Percentiles rank a stretch among this genome's conserved stretches.
These are phyloP conservation scores for Theobroma grandiflorum DNA, from an alignment of 441 rosid species.

Conservation along the genomic window DNA sequence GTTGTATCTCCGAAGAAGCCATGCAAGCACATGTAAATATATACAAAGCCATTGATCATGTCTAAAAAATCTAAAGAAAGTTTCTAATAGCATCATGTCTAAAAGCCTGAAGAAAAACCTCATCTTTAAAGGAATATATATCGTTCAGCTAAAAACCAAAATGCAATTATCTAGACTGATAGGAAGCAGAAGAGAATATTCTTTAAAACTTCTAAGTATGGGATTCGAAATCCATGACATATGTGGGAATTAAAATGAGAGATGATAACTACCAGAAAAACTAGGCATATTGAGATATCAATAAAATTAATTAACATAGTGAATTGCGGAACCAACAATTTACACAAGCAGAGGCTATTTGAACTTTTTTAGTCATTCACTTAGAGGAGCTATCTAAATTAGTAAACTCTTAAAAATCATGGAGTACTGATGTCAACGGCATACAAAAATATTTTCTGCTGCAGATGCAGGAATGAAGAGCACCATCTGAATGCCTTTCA, in stretches of 20 bases:
- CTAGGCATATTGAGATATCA: background rate
- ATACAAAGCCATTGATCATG: background rate
- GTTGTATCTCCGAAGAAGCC: background rate
- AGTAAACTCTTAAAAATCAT: background rate
- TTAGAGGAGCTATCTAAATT: background rate
- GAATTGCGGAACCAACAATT: background rate
- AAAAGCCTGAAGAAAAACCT: background rate
- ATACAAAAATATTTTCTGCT: conserved; percentile 9
- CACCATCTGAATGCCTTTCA: background rate
- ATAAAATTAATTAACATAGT: conserved; percentile 1
- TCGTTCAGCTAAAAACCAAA: background rate
- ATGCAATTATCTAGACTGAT: background rate
- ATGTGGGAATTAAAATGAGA: background rate
- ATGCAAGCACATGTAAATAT: background rate
- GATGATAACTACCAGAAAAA: background rate
- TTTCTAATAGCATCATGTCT: background rate
- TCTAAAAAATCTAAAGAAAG: background rate
- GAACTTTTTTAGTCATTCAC: background rate
- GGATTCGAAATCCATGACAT: background rate
- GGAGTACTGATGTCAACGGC: background rate
- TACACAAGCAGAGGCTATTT: background rate
- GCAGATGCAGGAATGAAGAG: background rate
- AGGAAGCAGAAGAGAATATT: conserved; percentile 2
- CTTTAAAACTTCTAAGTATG: background rate
- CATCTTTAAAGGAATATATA: background rate